Conservation (phyloP, 306 rosid species). For the Nissolia schottii region DNA sequence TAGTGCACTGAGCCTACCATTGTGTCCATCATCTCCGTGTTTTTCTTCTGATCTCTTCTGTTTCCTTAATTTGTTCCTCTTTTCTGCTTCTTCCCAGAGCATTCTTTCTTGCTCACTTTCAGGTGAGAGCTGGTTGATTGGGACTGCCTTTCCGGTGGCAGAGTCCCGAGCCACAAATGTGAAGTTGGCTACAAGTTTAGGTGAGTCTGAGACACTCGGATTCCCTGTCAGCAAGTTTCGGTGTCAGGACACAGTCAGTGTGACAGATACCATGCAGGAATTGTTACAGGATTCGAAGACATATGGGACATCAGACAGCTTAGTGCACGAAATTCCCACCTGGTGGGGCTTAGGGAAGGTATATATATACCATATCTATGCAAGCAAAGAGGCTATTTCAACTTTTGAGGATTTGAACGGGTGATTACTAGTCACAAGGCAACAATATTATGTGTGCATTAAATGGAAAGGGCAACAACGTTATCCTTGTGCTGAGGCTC, state of each 20-base stretch:
- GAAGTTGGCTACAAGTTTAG: conserved; percentile 69
- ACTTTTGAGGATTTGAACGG: too few species aligned
- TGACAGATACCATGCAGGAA: background rate
- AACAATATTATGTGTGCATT: too few species aligned
- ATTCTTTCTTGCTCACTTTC: conserved; percentile 54
- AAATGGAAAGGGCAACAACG: too few species aligned
- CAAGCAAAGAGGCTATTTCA: too few species aligned
- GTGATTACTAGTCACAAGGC: too few species aligned
- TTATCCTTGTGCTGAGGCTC: too few species aligned
- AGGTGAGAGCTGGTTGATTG: conserved; percentile 56
- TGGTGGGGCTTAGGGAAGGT: too few species aligned
- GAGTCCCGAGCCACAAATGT: conserved; percentile 88
- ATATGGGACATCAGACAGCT: too few species aligned
- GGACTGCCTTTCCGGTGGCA: conserved; percentile 59
- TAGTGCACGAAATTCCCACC: too few species aligned
- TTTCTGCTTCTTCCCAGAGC: conserved; percentile 82
- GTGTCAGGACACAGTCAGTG: conserved; percentile 1
- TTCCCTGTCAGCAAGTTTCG: conserved; percentile 38
- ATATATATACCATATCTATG: too few species aligned
- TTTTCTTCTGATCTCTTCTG: conserved; percentile 38
- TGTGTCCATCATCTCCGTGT: conserved; percentile 34
- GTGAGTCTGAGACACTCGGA: conserved; percentile 33
- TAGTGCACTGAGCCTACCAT: conserved; percentile 48
- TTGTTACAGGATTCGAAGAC: background rate
- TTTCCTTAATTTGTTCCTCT: conserved; percentile 62